Conservation (phyloP, 2,329 filamentous ascomycete species). For the Phialophora chinensis region DNA sequence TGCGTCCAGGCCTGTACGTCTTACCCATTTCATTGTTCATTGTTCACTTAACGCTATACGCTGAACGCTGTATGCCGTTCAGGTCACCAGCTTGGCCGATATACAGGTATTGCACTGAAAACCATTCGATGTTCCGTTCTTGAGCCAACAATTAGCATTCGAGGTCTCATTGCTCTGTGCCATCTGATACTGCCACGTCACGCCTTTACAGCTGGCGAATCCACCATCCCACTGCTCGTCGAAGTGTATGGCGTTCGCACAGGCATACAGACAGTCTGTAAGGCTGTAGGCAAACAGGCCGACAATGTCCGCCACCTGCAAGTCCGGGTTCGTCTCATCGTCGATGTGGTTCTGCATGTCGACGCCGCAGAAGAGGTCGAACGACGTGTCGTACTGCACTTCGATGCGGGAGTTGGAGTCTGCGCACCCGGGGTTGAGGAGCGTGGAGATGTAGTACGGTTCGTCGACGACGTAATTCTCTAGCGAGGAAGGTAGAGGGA, state of each 20-base stretch:
- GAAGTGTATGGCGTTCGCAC: constrained; percentile 24
- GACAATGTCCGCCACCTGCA: constrained; percentile 26
- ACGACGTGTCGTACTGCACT: constrained; percentile 15
- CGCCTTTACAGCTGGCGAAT: constrained; percentile 17
- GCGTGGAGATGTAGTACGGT: constrained; percentile 24
- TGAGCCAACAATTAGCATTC: constrained; percentile 33
- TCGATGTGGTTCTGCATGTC: constrained; percentile 23
- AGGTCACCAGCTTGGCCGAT: constrained; percentile 17
- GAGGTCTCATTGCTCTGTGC: constrained; percentile 18
- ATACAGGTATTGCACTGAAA: constrained; percentile 32
- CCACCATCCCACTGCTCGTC: constrained; percentile 9
- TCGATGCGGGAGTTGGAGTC: constrained; percentile 14
- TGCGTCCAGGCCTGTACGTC: neutral
- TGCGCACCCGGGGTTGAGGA: constrained; percentile 27
- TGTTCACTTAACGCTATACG: neutral
- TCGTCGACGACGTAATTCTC: constrained; percentile 24
- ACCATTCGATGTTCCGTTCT: constrained; percentile 23
- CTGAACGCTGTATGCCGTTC: neutral
- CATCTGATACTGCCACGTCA: constrained; percentile 30
- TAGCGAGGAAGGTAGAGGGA: constrained; percentile 28
- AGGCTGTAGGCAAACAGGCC: constrained; percentile 31
- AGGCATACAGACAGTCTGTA: constrained; percentile 32
- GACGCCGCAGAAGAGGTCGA: constrained; percentile 27
- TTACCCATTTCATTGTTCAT: neutral
- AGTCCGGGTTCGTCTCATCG: constrained; percentile 18